Evolutionary conservation across 2,329 filamentous ascomycete species (phyloP).

Genomic region (Penicillium sp.): DNA sequence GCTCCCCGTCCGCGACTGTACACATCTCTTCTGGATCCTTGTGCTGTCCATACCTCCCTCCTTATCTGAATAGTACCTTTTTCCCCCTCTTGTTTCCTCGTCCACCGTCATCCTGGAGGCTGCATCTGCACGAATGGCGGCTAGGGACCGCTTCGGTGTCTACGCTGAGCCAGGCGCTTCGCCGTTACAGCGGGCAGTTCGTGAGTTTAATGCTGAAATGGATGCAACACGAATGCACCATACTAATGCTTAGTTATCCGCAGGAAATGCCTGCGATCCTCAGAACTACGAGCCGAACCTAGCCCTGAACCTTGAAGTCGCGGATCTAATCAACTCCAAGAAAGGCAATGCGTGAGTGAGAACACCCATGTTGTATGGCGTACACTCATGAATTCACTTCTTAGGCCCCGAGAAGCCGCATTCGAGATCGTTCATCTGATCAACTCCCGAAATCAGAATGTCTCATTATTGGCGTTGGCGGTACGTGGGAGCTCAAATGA

Average conservation of each 20-base stretch:
- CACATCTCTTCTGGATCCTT: slow-evolving; percentile 11
- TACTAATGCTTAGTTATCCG: slow-evolving; percentile 8
- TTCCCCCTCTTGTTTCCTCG: slow-evolving; percentile 3
- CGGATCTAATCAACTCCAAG: slow-evolving; percentile 93
- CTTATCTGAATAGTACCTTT: slow-evolving; percentile 3
- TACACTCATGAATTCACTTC: slow-evolving; percentile 19
- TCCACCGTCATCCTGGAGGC: slow-evolving; percentile 64
- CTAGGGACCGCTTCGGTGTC: slow-evolving; percentile 84
- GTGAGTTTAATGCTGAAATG: slow-evolving; percentile 34
- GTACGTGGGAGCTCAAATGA: slow-evolving; percentile 36
- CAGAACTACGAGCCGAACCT: slow-evolving; percentile 98
- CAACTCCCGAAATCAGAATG: slow-evolving; percentile 94
- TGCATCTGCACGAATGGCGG: slow-evolving; percentile 86
- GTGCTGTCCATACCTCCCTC: slow-evolving; percentile 5
- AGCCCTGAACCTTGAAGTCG: slow-evolving; percentile 88
- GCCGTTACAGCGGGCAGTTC: slow-evolving; percentile 87
- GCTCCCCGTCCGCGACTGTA: slow-evolving; percentile 13
- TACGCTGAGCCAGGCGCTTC: slow-evolving; percentile 70
- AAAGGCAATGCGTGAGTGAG: slow-evolving; percentile 69
- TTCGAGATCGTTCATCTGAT: slow-evolving; percentile 86
- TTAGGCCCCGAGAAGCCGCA: slow-evolving; percentile 77
- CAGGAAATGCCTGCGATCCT: slow-evolving; percentile 84
- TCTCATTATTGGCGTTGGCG: slow-evolving; percentile 76
- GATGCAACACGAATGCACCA: background rate
- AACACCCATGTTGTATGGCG: slow-evolving; percentile 3